Conservation (phyloP, 352 stramenopile species). For the Phytophthora chlamydospora region DNA sequence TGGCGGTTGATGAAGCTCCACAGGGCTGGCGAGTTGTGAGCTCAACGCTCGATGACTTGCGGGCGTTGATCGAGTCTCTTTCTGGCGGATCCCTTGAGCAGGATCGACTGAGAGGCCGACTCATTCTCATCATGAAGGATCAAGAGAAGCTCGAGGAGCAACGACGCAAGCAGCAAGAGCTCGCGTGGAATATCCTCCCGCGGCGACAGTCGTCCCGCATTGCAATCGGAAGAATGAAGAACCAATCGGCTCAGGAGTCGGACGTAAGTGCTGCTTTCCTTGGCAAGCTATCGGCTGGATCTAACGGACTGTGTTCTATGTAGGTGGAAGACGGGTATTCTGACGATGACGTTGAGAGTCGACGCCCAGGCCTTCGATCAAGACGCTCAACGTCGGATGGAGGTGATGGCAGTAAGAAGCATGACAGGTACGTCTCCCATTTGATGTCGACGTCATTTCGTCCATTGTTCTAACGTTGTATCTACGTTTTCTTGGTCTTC, state of each 20-base stretch:
- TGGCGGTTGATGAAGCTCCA: slow-evolving; percentile 51
- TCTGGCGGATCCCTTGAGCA: slow-evolving; percentile 76
- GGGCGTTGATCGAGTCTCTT: slow-evolving; percentile 56
- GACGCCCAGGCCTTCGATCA: slow-evolving; percentile 27
- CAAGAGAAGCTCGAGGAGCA: slow-evolving; percentile 77
- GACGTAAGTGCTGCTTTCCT: slow-evolving; percentile 40
- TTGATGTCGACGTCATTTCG: background rate
- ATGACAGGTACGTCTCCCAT: slow-evolving; percentile 57
- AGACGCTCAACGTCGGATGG: slow-evolving; percentile 28
- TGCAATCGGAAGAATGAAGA: slow-evolving; percentile 79
- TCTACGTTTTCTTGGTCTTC: slow-evolving; percentile 6
- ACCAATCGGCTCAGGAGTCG: slow-evolving; percentile 61
- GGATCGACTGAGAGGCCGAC: slow-evolving; percentile 66
- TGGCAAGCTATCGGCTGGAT: background rate
- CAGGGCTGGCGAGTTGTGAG: slow-evolving; percentile 75
- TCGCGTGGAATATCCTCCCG: slow-evolving; percentile 80
- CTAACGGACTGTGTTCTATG: slow-evolving; percentile 12
- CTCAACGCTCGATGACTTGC: slow-evolving; percentile 69
- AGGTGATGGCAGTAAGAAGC: slow-evolving; percentile 46
- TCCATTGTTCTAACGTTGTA: slow-evolving; percentile 1
- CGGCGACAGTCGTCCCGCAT: slow-evolving; percentile 84
- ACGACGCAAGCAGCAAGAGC: slow-evolving; percentile 68
- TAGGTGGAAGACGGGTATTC: slow-evolving; percentile 34
- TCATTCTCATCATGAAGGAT: slow-evolving; percentile 83
- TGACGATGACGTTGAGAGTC: slow-evolving; percentile 28